A percentile compares a stretch with the other conserved stretches of the same genome.
These are phyloP conservation scores for Diplogelasinospora grovesii DNA, from an alignment of 495 filamentous ascomycete genomes.

Conservation along the genomic window DNA sequence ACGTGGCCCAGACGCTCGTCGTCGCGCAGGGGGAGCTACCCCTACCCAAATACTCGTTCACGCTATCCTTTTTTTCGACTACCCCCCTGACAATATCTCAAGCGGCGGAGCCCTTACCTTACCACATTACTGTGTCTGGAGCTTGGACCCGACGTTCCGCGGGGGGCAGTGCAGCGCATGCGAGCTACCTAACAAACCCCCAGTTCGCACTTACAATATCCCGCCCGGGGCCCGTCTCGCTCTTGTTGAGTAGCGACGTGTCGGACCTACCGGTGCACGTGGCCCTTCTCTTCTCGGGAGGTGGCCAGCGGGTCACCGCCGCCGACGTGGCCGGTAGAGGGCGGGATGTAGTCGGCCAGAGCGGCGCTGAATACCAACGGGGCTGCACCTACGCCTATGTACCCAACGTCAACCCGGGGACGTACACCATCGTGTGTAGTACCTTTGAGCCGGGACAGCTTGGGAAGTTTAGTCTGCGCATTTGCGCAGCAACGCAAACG, in stretches of 20 bases:
- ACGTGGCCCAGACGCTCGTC: constrained; percentile 65
- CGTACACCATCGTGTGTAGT: constrained; percentile 79
- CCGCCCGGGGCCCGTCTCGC: constrained; percentile 49
- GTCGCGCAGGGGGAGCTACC: constrained; percentile 72
- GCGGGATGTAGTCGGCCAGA: constrained; percentile 70
- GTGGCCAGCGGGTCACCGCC: constrained; percentile 59
- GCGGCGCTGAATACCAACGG: constrained; percentile 77
- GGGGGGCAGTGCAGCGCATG: constrained; percentile 72
- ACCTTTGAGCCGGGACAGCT: constrained; percentile 77
- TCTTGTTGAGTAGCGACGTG: constrained; percentile 60
- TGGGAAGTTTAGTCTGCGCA: constrained; percentile 66
- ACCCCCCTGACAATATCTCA: constrained; percentile 50
- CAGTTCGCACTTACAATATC: constrained; percentile 66
- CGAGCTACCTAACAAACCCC: constrained; percentile 74
- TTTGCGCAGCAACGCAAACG: constrained; percentile 54
- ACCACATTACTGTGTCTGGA: constrained; percentile 47
- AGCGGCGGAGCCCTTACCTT: constrained; percentile 51
- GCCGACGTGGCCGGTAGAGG: no score
- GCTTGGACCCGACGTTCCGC: constrained; percentile 73
- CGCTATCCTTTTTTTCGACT: constrained; percentile 71
- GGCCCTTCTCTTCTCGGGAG: constrained; percentile 65
- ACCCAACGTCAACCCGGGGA: constrained; percentile 51
- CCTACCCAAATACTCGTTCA: constrained; percentile 65
- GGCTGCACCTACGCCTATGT: constrained; percentile 65
- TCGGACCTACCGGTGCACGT: constrained; percentile 68